Base-by-base conservation (phyloP, 2,329 filamentous ascomycete species). In the Bipolaris victoriae region DNA sequence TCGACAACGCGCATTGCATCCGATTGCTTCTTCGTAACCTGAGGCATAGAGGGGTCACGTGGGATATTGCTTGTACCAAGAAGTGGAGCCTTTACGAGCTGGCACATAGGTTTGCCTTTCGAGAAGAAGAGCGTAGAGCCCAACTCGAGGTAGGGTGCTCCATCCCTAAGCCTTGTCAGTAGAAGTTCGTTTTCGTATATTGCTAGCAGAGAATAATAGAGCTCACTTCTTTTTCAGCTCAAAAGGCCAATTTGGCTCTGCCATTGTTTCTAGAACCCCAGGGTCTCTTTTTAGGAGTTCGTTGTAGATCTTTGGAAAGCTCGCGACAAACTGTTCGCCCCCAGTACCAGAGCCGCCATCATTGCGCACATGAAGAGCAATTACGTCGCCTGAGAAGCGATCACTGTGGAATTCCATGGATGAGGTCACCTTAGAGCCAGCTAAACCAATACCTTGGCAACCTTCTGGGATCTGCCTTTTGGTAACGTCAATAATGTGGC, bases 351-450 rank as follows among this genome's bases (percentile, higher is more conserved):
- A 49, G 9, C 71, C 70, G 16, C 74, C 74, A 44, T 75, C 71
- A 29, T 75, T 66, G 10, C 72, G 60, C 5, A 76, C 70, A 58
- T 76, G 67, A 13, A 76, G 63, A 36, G 74, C 71, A 6, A 76
- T 58, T n/a, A 76, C 63, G 39, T 76, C 74, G 13, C 74, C 74
- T 2, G 74, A 76, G 60, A 75, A 76, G 1, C 74, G 68, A 39
- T 76, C 74, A 49, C 66, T 71, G 57, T 76, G 74, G 43, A 74
- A 76, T 40, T 75, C 73, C 74, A 76, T 76, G 4, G 71, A 69
- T 10, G 65, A 55, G 18, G 73, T 71, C 44, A 76, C 66, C 61
- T 76, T 76, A 7, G 73, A 76, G 16, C 74, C 74, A 7, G 74
- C 73, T 39, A 76, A 72, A 13, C 73, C 73, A 11, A 76, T 66